phyloP scores from a whole-genome alignment of 768 basidiomycete genomes.

The Hygrocybe punicea region DNA sequence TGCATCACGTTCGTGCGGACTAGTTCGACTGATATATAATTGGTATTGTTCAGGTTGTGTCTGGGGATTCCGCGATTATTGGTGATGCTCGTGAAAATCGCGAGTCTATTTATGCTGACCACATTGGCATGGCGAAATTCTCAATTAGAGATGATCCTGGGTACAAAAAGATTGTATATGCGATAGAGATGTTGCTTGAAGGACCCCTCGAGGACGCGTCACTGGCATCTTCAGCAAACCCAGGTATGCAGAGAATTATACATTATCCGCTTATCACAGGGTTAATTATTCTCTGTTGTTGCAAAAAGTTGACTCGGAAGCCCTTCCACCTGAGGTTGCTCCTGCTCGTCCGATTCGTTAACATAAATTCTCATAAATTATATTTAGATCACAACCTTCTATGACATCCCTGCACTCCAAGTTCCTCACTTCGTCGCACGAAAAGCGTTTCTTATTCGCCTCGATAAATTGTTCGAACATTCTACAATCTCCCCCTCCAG shows the following conservation, averaged over 20 bases:
- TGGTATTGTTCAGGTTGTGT: background rate
- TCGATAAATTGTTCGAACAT: background rate
- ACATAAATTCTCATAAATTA: background rate
- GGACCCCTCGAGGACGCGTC: background rate
- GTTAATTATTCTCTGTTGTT: no score
- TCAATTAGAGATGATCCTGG: background rate
- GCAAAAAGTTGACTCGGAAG: background rate
- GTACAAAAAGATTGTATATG: background rate
- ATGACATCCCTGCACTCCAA: background rate
- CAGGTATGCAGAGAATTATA: no score
- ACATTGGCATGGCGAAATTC: background rate
- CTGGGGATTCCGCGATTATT: background rate
- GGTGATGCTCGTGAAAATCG: background rate
- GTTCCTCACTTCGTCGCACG: background rate
- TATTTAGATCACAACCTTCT: background rate
- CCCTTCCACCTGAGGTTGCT: background rate
- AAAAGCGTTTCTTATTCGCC: background rate
- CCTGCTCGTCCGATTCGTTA: background rate
- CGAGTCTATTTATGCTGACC: background rate
- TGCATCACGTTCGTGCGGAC: background rate
- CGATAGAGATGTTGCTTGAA: background rate
- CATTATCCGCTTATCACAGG: no score
- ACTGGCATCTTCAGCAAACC: no score
- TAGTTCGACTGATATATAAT: background rate
- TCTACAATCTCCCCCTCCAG: background rate